These are phyloP conservation scores for Cymbidium sinense DNA, from an alignment of 106 monocot genomes.

Conservation along the genomic window DNA sequence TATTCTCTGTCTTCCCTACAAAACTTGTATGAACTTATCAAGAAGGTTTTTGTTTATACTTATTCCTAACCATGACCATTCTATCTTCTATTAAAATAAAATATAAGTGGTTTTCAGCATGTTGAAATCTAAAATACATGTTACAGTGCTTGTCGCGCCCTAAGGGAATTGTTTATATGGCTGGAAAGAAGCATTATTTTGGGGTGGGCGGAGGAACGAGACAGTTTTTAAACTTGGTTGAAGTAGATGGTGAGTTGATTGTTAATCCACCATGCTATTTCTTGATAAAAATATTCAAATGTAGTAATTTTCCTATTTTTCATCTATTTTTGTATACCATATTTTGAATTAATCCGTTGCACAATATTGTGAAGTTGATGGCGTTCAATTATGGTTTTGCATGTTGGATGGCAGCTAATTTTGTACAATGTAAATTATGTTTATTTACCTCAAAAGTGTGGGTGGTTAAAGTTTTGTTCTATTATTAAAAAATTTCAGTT, in stretches of 20 bases:
- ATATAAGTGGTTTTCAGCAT: background rate
- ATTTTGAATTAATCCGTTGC: background rate
- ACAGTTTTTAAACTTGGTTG: conserved; percentile 65
- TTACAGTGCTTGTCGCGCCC: conserved; percentile 48
- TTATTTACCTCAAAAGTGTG: background rate
- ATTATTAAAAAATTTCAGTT: background rate
- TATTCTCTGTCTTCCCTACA: conserved; percentile 57
- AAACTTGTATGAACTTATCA: conserved; percentile 67
- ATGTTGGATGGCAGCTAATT: background rate
- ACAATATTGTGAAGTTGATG: background rate
- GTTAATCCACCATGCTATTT: background rate
- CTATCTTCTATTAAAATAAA: background rate
- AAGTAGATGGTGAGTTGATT: conserved; percentile 74
- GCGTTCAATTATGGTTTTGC: background rate
- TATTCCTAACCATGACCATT: background rate
- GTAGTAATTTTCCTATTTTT: background rate
- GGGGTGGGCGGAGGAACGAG: conserved; percentile 96
- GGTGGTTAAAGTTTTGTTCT: background rate
- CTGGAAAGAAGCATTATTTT: conserved; percentile 98
- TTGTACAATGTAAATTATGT: background rate
- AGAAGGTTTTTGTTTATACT: conserved; percentile 41
- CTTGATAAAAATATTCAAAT: background rate
- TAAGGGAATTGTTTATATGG: conserved; percentile 73
- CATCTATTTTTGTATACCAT: background rate
- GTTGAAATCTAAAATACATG: background rate